A percentile compares a stretch with the other conserved stretches of the same genome.
Evolutionary conservation across 768 basidiomycete species (phyloP).

Genomic region (Boletus rubropictus): DNA sequence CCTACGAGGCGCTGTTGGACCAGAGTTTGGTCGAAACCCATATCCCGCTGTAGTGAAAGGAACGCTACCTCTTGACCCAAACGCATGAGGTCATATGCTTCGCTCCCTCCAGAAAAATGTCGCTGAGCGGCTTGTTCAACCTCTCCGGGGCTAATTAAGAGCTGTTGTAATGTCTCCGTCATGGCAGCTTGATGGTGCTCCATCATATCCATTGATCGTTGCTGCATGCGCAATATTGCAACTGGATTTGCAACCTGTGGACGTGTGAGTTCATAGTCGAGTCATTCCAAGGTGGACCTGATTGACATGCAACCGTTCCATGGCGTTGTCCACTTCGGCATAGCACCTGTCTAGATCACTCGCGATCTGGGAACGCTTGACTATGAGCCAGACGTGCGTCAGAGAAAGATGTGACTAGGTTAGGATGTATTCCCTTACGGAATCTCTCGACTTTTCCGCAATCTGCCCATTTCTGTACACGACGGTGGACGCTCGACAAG

Average conservation of each 20-base stretch:
- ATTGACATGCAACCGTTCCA: constrained; percentile 41
- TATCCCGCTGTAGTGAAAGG: neutral
- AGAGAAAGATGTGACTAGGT: constrained; percentile 1
- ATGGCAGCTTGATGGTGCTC: constrained; percentile 29
- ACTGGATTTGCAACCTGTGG: constrained; percentile 22
- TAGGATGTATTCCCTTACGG: constrained; percentile 27
- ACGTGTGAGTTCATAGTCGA: neutral
- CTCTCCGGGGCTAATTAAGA: constrained; percentile 35
- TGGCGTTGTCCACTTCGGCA: constrained; percentile 37
- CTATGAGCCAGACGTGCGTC: constrained; percentile 23
- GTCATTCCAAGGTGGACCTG: neutral
- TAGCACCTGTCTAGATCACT: constrained; percentile 41
- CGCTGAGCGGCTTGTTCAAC: constrained; percentile 34
- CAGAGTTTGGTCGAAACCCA: neutral
- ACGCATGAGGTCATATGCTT: constrained; percentile 45
- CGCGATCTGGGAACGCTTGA: constrained; percentile 42
- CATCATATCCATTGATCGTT: constrained; percentile 25
- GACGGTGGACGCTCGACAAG: constrained; percentile 35
- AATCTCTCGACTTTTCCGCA: constrained; percentile 36
- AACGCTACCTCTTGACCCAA: constrained; percentile 43
- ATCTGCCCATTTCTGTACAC: constrained; percentile 36
- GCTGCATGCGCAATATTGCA: constrained; percentile 27
- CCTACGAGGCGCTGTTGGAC: constrained; percentile 20
- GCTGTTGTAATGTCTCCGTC: constrained; percentile 36
- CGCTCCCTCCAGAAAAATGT: constrained; percentile 37